phyloP scores from a whole-genome alignment of 2,329 filamentous ascomycete genomes.

The Ophiostoma himal-ulmi region DNA sequence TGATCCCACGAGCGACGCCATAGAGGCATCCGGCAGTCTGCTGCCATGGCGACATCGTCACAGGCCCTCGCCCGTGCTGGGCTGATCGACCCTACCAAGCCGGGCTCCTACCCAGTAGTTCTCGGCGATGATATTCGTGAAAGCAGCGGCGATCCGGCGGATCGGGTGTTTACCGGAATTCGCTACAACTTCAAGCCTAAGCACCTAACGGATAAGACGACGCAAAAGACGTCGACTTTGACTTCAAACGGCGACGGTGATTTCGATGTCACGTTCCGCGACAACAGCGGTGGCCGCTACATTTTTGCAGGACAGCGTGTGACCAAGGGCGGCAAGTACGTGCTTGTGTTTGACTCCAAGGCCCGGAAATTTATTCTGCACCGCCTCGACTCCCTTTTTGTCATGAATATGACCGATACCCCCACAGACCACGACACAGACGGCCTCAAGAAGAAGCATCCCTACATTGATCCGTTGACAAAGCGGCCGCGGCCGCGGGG shows the following conservation, averaged over 20 bases:
- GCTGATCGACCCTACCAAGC: slow-evolving; percentile 54
- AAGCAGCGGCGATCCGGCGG: slow-evolving; percentile 38
- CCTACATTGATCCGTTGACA: slow-evolving; percentile 49
- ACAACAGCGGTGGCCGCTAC: slow-evolving; percentile 50
- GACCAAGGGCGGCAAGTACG: slow-evolving; percentile 52
- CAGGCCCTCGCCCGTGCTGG: slow-evolving; percentile 26
- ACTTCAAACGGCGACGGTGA: slow-evolving; percentile 49
- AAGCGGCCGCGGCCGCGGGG: slow-evolving; percentile 22
- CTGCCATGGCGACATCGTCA: slow-evolving; percentile 26
- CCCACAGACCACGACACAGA: slow-evolving; percentile 59
- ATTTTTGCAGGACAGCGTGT: slow-evolving; percentile 55
- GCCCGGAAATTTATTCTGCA: slow-evolving; percentile 77
- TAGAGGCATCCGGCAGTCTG: slow-evolving; percentile 4
- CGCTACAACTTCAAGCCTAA: slow-evolving; percentile 59
- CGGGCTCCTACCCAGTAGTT: slow-evolving; percentile 56
- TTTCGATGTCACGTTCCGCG: slow-evolving; percentile 52
- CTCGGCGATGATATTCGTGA: slow-evolving; percentile 51
- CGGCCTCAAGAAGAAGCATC: slow-evolving; percentile 59
- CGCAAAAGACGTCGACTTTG: slow-evolving; percentile 34
- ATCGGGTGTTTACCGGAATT: slow-evolving; percentile 53
- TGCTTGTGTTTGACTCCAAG: slow-evolving; percentile 69
- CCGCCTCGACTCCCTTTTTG: slow-evolving; percentile 71
- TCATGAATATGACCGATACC: slow-evolving; percentile 74
- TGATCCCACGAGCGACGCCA: neutral
- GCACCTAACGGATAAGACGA: slow-evolving; percentile 43